A percentile compares a stretch with the other conserved stretches of the same genome.
phyloP scores from a whole-genome alignment of 805 yeast genomes.

The Saccharomycopsis sp. region DNA sequence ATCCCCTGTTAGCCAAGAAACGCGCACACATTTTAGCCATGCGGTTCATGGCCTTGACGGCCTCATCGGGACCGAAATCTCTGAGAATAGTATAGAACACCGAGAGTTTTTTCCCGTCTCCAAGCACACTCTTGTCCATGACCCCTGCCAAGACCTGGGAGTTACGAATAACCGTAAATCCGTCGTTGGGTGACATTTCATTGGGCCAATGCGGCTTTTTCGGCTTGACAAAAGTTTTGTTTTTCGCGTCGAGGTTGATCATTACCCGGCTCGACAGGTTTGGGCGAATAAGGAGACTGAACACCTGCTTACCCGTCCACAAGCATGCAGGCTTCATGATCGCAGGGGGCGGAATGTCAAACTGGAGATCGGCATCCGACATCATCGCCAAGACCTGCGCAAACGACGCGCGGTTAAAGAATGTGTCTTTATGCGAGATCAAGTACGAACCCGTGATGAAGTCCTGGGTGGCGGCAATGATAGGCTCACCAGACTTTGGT shows the following conservation, averaged over 20 bases:
- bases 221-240: conserved; percentile 84
- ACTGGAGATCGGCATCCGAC: conserved; percentile 85
- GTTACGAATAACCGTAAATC: conserved; percentile 84
- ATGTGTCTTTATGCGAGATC: conserved; percentile 88
- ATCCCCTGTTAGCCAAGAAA: conserved; percentile 89
- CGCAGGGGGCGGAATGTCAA: conserved; percentile 94
- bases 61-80: conserved; percentile 95
- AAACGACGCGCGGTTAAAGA: conserved; percentile 80
- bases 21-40: conserved; percentile 99
- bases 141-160: conserved; percentile 86
- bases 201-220: conserved; percentile 54
- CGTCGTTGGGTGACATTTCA: conserved; percentile 98
- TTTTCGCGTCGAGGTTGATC: conserved; percentile 90
- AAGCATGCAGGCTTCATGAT: conserved; percentile 79
- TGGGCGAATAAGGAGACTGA: conserved; percentile 81
- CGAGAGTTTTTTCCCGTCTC: conserved; percentile 97
- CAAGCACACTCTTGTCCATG: conserved; percentile 93
- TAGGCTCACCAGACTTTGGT: conserved; percentile 98
- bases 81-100: conserved; percentile 91
- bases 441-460: conserved; percentile 94
- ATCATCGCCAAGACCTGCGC: conserved; percentile 85
- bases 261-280: conserved; percentile 68
- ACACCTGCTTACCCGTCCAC: conserved; percentile 98
- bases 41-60: conserved; percentile 94
- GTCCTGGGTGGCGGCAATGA: conserved; percentile 99